These are phyloP conservation scores for Seiridium cupressi DNA, from an alignment of 2,329 filamentous ascomycete genomes.

Conservation along the genomic window DNA sequence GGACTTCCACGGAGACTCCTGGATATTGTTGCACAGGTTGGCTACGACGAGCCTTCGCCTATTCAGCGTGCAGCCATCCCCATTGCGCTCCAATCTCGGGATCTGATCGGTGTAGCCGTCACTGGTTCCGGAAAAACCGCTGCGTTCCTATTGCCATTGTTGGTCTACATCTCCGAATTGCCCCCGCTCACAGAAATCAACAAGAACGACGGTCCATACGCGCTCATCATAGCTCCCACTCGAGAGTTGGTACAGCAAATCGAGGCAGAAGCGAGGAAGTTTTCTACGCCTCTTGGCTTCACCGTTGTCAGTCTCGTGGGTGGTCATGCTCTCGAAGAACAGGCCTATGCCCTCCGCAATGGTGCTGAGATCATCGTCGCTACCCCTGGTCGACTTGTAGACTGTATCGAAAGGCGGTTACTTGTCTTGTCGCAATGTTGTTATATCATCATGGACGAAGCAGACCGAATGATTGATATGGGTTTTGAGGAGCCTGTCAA, in stretches of 20 bases:
- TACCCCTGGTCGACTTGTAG: slow-evolving; percentile 94
- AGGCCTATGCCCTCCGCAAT: slow-evolving; percentile 84
- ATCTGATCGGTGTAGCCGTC: slow-evolving; percentile 96
- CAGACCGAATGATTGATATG: slow-evolving; percentile 97
- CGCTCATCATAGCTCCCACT: slow-evolving; percentile 94
- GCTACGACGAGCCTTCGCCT: slow-evolving; percentile 87
- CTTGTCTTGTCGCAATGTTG: slow-evolving; percentile 94
- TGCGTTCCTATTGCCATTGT: slow-evolving; percentile 84
- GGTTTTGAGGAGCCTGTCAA: slow-evolving; percentile 98
- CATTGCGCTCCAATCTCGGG: slow-evolving; percentile 86
- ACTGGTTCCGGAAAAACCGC: slow-evolving; percentile 98
- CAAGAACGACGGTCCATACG: slow-evolving; percentile 93
- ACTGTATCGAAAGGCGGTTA: slow-evolving; percentile 91
- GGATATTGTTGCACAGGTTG: slow-evolving; percentile 78
- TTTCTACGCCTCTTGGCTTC: slow-evolving; percentile 86
- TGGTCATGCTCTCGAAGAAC: slow-evolving; percentile 92
- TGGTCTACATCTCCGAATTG: slow-evolving; percentile 92
- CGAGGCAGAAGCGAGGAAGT: slow-evolving; percentile 89
- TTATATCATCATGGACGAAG: slow-evolving; percentile 99
- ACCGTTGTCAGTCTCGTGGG: slow-evolving; percentile 97
- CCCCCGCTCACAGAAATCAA: slow-evolving; percentile 81
- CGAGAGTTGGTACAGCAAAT: slow-evolving; percentile 98
- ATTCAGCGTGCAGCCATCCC: slow-evolving; percentile 95
- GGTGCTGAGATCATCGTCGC: slow-evolving; percentile 97
- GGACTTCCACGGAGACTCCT: slow-evolving; percentile 73